Evolutionary conservation across 2,329 filamentous ascomycete genomes (phyloP), one percentile per base, ranked within the genome.

Genomic region (Arthrinium puccinioides): DNA sequence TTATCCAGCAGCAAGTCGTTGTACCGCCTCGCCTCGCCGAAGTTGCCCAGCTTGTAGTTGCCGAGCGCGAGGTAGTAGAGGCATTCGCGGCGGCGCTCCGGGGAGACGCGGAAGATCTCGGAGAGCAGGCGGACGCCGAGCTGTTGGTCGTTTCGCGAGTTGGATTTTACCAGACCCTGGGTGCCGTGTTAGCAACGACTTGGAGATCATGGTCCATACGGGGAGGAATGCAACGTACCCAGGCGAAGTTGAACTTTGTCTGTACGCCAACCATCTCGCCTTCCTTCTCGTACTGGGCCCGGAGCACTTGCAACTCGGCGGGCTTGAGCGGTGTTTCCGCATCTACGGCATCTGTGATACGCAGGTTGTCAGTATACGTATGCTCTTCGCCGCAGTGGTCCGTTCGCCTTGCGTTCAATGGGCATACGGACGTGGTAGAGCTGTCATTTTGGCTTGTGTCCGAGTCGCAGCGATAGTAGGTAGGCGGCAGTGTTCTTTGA

Each of bases 161-260:
- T 81, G 44, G 90, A 96, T 71, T 97, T 98, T 54, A 98, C 95
- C 49, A 98, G 76, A 49, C 92, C 92, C 88, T 94, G 49, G 15
- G 21, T 23, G 31, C 4, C 19, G 21, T 18, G 16, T 30, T 18
- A n/a, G 16, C 14, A 9, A 30, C 28, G 28, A 15, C 28, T 30
- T 8, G 9, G 8, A 9, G 16, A 11, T 33, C 21, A 11, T 23
- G 19, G 21, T 33, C 5, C 16, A 27, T 4, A n/a, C 20, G 21
- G 29, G 26, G 31, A 38, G 18, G 34, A 19, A 32, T 38, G 16
- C 24, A 24, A 50, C 70, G 40, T 77, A 94, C 88, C 92, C 92
- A 98, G 58, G 92, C 90, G 63, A 90, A 97, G 79, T 98, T 98
- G 77, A 98, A 98, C 61, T 97, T 97, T 44, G 92, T 98, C 64